Percentiles rank a stretch among this genome's conserved stretches.
These are phyloP conservation scores for Phytophthora tentaculata DNA, from an alignment of 352 stramenopile species.

Conservation along the genomic window DNA sequence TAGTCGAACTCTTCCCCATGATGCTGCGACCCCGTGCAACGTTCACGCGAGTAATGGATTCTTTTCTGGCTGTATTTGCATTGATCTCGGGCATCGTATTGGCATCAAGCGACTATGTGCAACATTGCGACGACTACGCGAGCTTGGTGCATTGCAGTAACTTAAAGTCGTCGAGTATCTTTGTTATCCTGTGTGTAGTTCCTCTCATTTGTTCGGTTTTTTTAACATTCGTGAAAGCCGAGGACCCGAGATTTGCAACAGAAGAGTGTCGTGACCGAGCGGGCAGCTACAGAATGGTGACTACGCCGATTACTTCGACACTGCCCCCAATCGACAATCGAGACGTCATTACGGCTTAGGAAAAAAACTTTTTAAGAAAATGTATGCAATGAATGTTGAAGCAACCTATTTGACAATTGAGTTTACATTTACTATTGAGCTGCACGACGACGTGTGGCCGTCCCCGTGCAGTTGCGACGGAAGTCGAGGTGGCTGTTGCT, in stretches of 20 bases:
- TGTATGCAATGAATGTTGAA: background rate
- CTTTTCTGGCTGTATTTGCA: constrained; percentile 32
- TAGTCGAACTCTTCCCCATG: constrained; percentile 43
- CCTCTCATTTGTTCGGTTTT: constrained; percentile 40
- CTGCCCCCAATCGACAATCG: constrained; percentile 20
- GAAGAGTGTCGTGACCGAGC: constrained; percentile 32
- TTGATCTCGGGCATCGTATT: constrained; percentile 39
- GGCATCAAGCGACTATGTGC: constrained; percentile 30
- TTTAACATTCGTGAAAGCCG: constrained; percentile 39
- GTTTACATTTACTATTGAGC: constrained; percentile 13
- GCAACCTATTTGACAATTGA: background rate
- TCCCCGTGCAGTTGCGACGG: constrained; percentile 20
- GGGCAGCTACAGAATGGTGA: constrained; percentile 34
- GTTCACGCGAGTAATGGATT: constrained; percentile 39
- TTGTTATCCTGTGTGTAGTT: constrained; percentile 41
- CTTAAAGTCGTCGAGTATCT: constrained; percentile 41
- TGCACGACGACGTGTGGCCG: constrained; percentile 24
- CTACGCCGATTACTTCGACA: constrained; percentile 18
- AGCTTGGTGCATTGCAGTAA: constrained; percentile 47
- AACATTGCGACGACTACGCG: constrained; percentile 40
- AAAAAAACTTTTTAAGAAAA: background rate
- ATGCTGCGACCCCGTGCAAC: constrained; percentile 32
- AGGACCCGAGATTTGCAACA: constrained; percentile 10
- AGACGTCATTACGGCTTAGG: constrained; percentile 21
- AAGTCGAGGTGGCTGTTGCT: constrained; percentile 26